A percentile compares a stretch with the other conserved stretches of the same genome.
phyloP scores from a whole-genome alignment of 1,284 basidiomycete genomes.

The Anthracocystis setariae region DNA sequence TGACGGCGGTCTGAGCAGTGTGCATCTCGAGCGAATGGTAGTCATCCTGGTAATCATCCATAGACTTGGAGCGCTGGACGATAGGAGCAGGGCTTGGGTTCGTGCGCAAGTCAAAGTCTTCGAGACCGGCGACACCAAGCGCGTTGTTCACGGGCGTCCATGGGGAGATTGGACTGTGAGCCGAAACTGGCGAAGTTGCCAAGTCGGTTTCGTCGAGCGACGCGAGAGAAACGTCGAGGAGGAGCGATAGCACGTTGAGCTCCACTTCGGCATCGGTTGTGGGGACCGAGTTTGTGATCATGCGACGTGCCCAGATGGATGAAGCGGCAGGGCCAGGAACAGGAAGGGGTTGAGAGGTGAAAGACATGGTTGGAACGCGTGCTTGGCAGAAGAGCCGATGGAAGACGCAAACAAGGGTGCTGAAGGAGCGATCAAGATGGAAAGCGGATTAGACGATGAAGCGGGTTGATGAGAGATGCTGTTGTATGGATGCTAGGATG shows the following conservation, averaged over 20 bases:
- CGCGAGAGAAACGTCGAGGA: constrained; percentile 29
- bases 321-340: constrained; percentile 7
- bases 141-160: constrained; percentile 8
- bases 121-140: neutral
- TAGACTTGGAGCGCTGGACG: constrained; percentile 13
- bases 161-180: constrained; percentile 7
- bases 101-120: neutral
- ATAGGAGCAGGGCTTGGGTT: neutral
- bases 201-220: constrained; percentile 16
- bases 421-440: neutral
- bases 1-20: constrained; percentile 42
- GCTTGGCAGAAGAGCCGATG: neutral
- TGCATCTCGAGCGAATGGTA: constrained; percentile 34
- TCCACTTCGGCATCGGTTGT: constrained; percentile 26
- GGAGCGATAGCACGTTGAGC: constrained; percentile 37
- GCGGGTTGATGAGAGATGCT: constrained; percentile 5
- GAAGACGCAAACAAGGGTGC: constrained; percentile 13
- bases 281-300: constrained; percentile 22
- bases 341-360: constrained; percentile 8
- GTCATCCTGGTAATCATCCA: constrained; percentile 7
- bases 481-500: neutral
- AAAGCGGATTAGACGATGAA: neutral
- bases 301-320: constrained; percentile 41
- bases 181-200: constrained; percentile 8
- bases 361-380: constrained; percentile 10